Evolutionary conservation across 768 basidiomycete species (phyloP).

Genomic region (Gloeophyllum trabeum): DNA sequence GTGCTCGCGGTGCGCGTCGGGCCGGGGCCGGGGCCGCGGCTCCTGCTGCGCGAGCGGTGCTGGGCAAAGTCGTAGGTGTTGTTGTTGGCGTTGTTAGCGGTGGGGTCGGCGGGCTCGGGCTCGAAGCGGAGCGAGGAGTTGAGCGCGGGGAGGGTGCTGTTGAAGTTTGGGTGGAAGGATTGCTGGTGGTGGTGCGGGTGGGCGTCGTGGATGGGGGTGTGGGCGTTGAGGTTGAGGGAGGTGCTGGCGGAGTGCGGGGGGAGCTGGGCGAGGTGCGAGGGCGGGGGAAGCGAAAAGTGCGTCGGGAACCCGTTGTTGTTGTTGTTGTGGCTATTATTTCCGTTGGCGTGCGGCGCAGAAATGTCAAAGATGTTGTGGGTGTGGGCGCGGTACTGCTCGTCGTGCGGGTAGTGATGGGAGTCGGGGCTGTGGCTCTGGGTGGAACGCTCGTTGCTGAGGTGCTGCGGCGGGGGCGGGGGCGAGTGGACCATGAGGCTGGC

Average conservation of each 20-base stretch:
- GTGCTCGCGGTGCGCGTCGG: conserved; percentile 42
- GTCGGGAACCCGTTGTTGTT: conserved; percentile 4
- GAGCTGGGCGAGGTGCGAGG: conserved; percentile 13
- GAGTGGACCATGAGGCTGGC: conserved; percentile 40
- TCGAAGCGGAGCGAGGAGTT: conserved; percentile 42
- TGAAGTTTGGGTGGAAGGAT: conserved; percentile 28
- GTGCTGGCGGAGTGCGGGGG: conserved; percentile 12
- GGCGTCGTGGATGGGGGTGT: conserved; percentile 12
- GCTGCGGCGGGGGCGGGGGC: conserved; percentile 17
- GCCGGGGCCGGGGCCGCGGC: conserved; percentile 27
- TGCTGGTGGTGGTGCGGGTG: conserved; percentile 13
- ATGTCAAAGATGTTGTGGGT: conserved; percentile 57
- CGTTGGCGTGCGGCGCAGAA: conserved; percentile 27
- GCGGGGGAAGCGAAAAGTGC: conserved; percentile 23
- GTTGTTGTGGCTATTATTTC: conserved; percentile 3
- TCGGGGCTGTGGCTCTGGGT: conserved; percentile 20
- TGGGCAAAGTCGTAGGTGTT: too few relatives aligned
- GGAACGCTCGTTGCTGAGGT: conserved; percentile 33
- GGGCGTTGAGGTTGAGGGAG: conserved; percentile 10
- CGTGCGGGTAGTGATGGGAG: conserved; percentile 13
- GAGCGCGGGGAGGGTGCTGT: conserved; percentile 37
- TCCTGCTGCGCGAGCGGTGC: conserved; percentile 28
- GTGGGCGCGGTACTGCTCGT: conserved; percentile 22
- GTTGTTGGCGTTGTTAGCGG: neutral
- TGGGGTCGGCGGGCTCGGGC: conserved; percentile 26